Conservation (phyloP, 2,329 filamentous ascomycete species). For the Epichloe aotearoae region DNA sequence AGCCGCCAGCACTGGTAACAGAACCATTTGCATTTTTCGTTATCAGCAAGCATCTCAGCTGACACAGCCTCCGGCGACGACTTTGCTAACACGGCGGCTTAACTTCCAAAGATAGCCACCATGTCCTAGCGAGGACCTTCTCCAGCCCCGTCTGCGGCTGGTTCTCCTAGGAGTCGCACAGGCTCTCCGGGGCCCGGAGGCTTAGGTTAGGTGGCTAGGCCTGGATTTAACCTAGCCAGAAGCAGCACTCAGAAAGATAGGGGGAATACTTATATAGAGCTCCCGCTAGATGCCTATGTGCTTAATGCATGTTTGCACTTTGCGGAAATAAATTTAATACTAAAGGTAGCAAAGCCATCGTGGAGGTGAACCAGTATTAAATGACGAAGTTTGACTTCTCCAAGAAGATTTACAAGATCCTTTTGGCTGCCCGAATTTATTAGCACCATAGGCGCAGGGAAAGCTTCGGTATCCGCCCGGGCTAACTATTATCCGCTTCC, state of each 20-base stretch:
- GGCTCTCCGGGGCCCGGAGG: slow-evolving; percentile 1
- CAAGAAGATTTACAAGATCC: slow-evolving; percentile 51
- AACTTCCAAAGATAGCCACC: neutral
- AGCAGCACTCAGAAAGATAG: slow-evolving; percentile 13
- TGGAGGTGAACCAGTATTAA: slow-evolving; percentile 63
- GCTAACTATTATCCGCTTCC: too few species aligned
- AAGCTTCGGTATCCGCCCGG: too few species aligned
- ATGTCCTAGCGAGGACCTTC: slow-evolving; percentile 23
- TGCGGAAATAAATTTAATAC: slow-evolving; percentile 36
- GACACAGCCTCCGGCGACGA: neutral
- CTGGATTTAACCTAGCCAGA: slow-evolving; percentile 33
- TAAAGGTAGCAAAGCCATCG: slow-evolving; percentile 37
- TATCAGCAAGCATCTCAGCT: neutral
- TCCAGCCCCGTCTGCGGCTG: slow-evolving; percentile 8
- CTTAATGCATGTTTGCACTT: slow-evolving; percentile 20
- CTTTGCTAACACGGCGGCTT: neutral
- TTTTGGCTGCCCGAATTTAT: too few species aligned
- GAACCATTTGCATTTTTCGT: neutral
- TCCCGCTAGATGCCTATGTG: slow-evolving; percentile 44
- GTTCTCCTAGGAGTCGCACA: neutral
- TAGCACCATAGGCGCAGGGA: too few species aligned
- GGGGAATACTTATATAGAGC: slow-evolving; percentile 36
- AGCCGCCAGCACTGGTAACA: neutral
- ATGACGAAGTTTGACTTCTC: slow-evolving; percentile 45
- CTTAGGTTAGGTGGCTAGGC: slow-evolving; percentile 14